These are phyloP conservation scores for Ophiostoma ulmi DNA, from an alignment of 2,329 filamentous ascomycete species.

Conservation along the genomic window DNA sequence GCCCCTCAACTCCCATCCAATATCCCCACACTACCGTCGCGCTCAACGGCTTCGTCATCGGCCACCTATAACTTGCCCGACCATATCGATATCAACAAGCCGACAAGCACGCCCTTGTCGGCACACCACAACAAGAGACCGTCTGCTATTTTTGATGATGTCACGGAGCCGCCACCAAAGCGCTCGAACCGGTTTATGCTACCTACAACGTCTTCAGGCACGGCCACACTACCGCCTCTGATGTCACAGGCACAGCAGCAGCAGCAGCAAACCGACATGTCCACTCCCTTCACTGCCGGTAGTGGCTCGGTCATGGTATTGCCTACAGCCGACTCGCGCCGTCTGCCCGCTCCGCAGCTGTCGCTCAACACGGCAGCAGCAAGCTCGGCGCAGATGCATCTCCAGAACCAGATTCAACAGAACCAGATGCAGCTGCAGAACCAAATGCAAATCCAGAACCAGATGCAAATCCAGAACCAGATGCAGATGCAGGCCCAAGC, in stretches of 20 bases:
- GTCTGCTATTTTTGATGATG: conserved; percentile 45
- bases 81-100: conserved; percentile 30
- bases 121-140: conserved; percentile 42
- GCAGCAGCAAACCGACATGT: background rate
- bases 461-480: background rate
- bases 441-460: background rate
- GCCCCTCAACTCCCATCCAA: background rate
- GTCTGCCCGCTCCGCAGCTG: conserved; percentile 68
- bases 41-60: background rate
- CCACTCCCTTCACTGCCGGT: background rate
- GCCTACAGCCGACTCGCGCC: conserved; percentile 34
- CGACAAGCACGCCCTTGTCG: conserved; percentile 29
- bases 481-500: background rate
- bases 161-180: conserved; percentile 52
- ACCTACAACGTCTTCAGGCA: background rate
- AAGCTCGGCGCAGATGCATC: conserved; percentile 1
- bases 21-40: background rate
- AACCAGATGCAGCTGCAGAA: background rate
- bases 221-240: background rate
- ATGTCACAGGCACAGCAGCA: background rate
- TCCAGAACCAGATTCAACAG: background rate
- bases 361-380: conserved; percentile 51
- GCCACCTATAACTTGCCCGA: background rate
- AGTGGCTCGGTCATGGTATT: background rate
- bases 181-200: conserved; percentile 35